Evolutionary conservation across 2,329 filamentous ascomycete genomes (phyloP), one percentile per base, ranked within the genome.

Genomic region (Talaromyces sp.): DNA sequence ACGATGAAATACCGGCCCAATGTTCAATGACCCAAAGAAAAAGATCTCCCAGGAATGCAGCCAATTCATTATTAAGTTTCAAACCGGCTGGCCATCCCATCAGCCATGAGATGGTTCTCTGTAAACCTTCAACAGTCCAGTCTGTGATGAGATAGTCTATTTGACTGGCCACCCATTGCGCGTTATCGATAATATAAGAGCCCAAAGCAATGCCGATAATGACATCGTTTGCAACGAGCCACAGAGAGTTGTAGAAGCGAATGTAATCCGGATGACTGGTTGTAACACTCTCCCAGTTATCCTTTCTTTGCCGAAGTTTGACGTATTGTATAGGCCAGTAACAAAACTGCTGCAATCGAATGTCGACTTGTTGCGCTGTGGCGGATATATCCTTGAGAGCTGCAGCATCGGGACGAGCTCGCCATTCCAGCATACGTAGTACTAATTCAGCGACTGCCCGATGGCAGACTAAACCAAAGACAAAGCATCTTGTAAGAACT

Each of bases 1-100:
- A 35, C 5, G 33, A 50, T 13, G 16, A 81, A 86, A 75, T 81
- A 91, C 90, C 90, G 65, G 92, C 91, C 95, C 95, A 99, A 75
- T 97, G 96, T 69, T 97, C 93, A 69, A 99, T 98, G 57, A 99
- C 95, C 95, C 95, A 99, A 2, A 98, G 82, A 74, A 99, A 99
- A 3, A 99, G 81, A 73, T 98, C 94, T 68, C 95, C 95, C 13
- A 99, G 85, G 71, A 99, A 99, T n/a, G 87, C 86, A 2, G 93
- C 95, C 45, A 99, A 83, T 77, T 99, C 94, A 63, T 88, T 93
- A 75, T 99, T 99, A 43, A 99, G 85, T 78, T 99, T 99, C 69
- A 99, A 81, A 39, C 95, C 95, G 57, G 93, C 95, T 9, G 95
- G 95, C 88, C 90, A 96, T 63, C 91, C 91, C 91, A 95, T 97